Conservation (phyloP, 139 green algal species). For the Chlorella sp. region DNA sequence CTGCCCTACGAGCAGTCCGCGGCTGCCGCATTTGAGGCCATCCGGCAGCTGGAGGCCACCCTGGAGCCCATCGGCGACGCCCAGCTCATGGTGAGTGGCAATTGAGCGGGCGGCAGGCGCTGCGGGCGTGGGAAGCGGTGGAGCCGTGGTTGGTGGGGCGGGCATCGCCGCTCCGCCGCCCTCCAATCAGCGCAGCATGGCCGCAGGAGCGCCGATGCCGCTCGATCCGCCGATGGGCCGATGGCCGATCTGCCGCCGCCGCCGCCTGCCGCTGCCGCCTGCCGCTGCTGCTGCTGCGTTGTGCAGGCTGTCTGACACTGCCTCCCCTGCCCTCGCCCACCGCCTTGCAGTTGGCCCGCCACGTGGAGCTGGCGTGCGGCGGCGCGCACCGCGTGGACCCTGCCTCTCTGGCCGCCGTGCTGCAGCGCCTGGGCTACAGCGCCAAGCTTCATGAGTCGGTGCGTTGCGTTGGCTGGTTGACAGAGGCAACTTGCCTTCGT, state of each 20-base stretch:
- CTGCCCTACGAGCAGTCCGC: slow-evolving; percentile 3
- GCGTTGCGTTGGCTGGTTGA: no score
- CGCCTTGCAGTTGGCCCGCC: slow-evolving; percentile 17
- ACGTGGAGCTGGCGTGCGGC: slow-evolving; percentile 20
- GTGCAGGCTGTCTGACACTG: no score
- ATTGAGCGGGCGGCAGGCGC: background rate
- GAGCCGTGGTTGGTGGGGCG: no score
- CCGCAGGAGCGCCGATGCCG: no score
- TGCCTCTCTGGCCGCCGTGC: background rate
- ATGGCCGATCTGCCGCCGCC: background rate
- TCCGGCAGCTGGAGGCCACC: background rate
- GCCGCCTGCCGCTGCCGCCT: no score
- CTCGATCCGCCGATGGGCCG: no score
- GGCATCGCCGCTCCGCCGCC: no score
- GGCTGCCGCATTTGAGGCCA: background rate
- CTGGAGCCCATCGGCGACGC: background rate
- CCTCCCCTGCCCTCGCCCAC: no score
- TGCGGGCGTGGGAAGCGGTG: no score
- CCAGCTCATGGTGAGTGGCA: background rate
- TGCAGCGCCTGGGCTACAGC: slow-evolving; percentile 31
- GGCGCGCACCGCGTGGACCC: slow-evolving; percentile 11
- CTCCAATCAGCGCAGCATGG: no score
- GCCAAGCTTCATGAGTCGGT: slow-evolving; percentile 34
- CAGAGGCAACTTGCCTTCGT: no score
- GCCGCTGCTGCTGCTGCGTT: no score